Percentiles rank a stretch among this genome's conserved stretches.
Conservation (phyloP, 768 basidiomycete genomes). For the Termitomyces bulborhizus region DNA sequence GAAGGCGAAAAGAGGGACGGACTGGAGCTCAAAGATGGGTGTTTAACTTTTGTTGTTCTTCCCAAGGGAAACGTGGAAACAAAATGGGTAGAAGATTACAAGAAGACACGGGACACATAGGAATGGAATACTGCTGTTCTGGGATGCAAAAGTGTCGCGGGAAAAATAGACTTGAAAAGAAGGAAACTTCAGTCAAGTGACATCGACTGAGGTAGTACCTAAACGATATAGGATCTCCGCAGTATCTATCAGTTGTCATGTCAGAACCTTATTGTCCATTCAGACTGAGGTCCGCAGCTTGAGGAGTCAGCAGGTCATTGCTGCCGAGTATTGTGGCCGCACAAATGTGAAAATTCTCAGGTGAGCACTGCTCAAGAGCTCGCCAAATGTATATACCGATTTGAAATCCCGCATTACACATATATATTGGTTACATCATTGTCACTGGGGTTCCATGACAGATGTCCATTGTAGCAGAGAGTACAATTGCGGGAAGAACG, state of each 20-base stretch:
- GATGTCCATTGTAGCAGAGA: background rate
- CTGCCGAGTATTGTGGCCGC: background rate
- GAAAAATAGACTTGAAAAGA: background rate
- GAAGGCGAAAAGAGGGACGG: slow-evolving; percentile 65
- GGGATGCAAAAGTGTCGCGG: background rate
- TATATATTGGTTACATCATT: background rate
- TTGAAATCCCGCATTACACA: background rate
- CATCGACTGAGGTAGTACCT: background rate
- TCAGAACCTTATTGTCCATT: background rate
- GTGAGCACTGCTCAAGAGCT: background rate
- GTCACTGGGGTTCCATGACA: background rate
- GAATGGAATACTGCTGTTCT: background rate
- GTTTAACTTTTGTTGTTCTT: slow-evolving; percentile 71
- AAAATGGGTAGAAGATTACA: slow-evolving; percentile 87
- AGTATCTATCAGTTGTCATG: background rate
- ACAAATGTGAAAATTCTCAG: background rate
- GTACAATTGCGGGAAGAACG: background rate
- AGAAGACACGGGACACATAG: slow-evolving; percentile 40
- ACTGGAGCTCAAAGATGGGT: slow-evolving; percentile 77
- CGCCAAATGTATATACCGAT: background rate
- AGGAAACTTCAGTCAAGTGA: background rate
- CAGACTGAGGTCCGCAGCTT: background rate
- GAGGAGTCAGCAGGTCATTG: background rate
- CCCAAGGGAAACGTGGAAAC: slow-evolving; percentile 73
- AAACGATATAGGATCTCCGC: background rate